Evolutionary conservation across 2,329 filamentous ascomycete genomes (phyloP).

Genomic region (Piedraia hortae): DNA sequence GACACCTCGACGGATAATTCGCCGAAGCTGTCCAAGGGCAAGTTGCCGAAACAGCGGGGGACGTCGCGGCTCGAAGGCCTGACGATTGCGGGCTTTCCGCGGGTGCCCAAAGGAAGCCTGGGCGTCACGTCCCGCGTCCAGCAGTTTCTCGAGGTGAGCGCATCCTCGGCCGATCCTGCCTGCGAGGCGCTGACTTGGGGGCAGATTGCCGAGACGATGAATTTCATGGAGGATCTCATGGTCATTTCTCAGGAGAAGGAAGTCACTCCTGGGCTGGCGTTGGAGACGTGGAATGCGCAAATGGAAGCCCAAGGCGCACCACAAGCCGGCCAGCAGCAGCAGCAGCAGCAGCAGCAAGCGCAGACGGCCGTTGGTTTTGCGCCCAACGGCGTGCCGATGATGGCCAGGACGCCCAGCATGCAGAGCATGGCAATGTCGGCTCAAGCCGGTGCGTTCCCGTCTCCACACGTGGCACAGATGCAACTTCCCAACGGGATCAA

Average conservation of each 20-base stretch:
- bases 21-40: slow-evolving; percentile 27
- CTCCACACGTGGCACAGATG: slow-evolving; percentile 28
- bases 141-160: slow-evolving; percentile 31
- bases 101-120: slow-evolving; percentile 20
- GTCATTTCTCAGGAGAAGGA: slow-evolving; percentile 26
- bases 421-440: slow-evolving; percentile 10
- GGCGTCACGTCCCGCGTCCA: slow-evolving; percentile 30
- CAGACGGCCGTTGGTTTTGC: slow-evolving; percentile 20
- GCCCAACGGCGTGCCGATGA: slow-evolving; percentile 13
- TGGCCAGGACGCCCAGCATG: slow-evolving; percentile 11
- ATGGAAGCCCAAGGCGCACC: slow-evolving; percentile 11
- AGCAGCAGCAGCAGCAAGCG: slow-evolving; percentile 9
- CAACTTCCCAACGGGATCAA: slow-evolving; percentile 24
- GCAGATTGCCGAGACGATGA: slow-evolving; percentile 37
- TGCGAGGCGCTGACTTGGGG: slow-evolving; percentile 1
- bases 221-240: slow-evolving; percentile 34
- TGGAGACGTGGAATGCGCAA: slow-evolving; percentile 23
- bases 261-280: slow-evolving; percentile 26
- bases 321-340: slow-evolving; percentile 5
- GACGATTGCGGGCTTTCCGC: slow-evolving; percentile 18
- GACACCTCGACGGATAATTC: slow-evolving; percentile 22
- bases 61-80: slow-evolving; percentile 19
- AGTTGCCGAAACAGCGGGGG: slow-evolving; percentile 16
- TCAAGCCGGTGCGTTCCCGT: slow-evolving; percentile 20
- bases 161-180: slow-evolving; percentile 1